Conservation (phyloP, 306 rosid species). For the Medicago lupulina region DNA sequence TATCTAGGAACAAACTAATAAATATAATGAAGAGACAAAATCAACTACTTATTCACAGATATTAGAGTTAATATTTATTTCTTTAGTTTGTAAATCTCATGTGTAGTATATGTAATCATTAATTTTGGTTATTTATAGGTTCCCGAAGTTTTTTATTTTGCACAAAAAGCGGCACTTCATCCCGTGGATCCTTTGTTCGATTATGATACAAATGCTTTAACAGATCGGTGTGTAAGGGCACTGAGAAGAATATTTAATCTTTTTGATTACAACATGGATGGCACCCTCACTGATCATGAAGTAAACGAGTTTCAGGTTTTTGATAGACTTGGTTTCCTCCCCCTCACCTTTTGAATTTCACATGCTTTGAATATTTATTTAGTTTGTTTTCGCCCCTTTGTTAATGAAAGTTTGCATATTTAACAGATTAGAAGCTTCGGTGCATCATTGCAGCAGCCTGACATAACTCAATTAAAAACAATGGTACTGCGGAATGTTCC, state of each 20-base stretch:
- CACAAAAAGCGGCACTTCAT: constrained; percentile 88
- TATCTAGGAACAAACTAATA: no score
- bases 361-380: constrained; percentile 26
- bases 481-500: constrained; percentile 71
- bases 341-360: background rate
- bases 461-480: constrained; percentile 64
- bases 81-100: constrained; percentile 35
- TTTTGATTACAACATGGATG: constrained; percentile 86
- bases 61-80: constrained; percentile 29
- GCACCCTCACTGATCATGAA: constrained; percentile 77
- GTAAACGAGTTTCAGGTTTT: constrained; percentile 88
- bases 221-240: constrained; percentile 74
- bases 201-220: constrained; percentile 68
- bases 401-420: constrained; percentile 26
- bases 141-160: constrained; percentile 87
- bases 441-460: constrained; percentile 71
- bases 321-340: constrained; percentile 20
- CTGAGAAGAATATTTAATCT: constrained; percentile 80
- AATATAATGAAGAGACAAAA: no score
- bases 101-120: constrained; percentile 28
- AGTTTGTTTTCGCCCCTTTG: constrained; percentile 16
- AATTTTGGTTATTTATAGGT: constrained; percentile 58
- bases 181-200: constrained; percentile 86
- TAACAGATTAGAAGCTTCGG: constrained; percentile 76
- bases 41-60: no score